Conservation (phyloP, 2,329 filamentous ascomycete species). For the Salinomyces thailandicus region DNA sequence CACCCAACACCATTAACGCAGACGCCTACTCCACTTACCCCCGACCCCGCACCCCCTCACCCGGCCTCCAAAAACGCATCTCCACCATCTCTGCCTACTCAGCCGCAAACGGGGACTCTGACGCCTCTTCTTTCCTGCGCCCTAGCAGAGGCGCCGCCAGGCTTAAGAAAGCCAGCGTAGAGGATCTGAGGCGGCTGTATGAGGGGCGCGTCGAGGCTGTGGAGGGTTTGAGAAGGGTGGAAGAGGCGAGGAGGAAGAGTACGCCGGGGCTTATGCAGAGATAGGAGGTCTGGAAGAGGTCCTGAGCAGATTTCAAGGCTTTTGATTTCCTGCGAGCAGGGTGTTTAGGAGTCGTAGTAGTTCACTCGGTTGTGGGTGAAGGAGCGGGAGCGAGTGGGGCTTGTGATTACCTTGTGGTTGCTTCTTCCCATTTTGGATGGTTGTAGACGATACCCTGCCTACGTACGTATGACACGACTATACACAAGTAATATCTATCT, state of each 20-base stretch:
- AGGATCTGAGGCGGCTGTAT: constrained; percentile 38
- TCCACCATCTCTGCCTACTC: constrained; percentile 25
- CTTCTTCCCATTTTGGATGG: too few relatives aligned
- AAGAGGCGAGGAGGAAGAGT: background rate
- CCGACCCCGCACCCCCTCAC: constrained; percentile 27
- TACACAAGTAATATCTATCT: too few relatives aligned
- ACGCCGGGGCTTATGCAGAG: background rate
- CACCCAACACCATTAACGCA: background rate
- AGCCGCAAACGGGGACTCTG: background rate
- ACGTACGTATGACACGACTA: too few relatives aligned
- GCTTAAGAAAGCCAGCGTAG: constrained; percentile 37
- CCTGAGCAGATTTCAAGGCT: too few relatives aligned
- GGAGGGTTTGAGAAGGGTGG: constrained; percentile 9
- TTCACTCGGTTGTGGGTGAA: too few relatives aligned
- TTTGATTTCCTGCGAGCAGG: too few relatives aligned
- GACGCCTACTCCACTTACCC: constrained; percentile 9
- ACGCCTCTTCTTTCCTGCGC: background rate
- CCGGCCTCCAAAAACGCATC: constrained; percentile 38
- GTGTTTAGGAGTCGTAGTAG: too few relatives aligned
- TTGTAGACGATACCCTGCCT: too few relatives aligned
- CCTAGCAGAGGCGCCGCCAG: too few relatives aligned
- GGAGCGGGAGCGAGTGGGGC: too few relatives aligned
- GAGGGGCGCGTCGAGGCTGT: constrained; percentile 37
- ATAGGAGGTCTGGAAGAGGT: too few relatives aligned
- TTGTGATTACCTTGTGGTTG: too few relatives aligned